Evolutionary conservation across 2,329 filamentous ascomycete species (phyloP), one percentile per base, ranked within the genome.

Genomic region (Rosellinia necatrix): DNA sequence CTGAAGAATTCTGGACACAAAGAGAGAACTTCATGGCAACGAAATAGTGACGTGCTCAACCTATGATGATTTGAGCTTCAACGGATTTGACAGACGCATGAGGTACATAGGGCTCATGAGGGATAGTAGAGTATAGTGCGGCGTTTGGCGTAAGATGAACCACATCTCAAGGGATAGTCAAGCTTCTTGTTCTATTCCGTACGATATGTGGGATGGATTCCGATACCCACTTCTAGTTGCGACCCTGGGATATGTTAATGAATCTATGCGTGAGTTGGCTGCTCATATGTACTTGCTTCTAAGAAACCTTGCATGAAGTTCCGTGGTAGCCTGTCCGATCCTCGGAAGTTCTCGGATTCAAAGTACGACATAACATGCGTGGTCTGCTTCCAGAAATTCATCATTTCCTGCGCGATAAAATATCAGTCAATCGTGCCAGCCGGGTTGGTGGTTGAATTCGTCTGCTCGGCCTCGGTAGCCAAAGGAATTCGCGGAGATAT

Each of bases 311-410:
- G 83, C 78, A 99, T 96, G 78, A 99, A 99, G 79, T 85, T 94
- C 68, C 85, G 85, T 34, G 93, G 93, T 76, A 97, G 77, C 72
- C 85, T 86, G 67, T 91, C 74, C 81, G 89, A 74, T 85, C 91
- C 80, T 86, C 91, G 78, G 72, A 84, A 84, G 75, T 82, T 84
- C 75, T 97, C 92, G 68, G 87, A 83, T 72, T 92, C 87, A 83
- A 97, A 99, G 77, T 96, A 99, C 69, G 94, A 92, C 84, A 99
- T 91, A 66, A 99, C 84, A 74, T 99, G 94, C 62, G 90, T 90
- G 60, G 92, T 82, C 77, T 99, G 94, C 78, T 97, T 96, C 94
- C 94, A 99, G 82, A 90, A 99, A 80, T 99, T 99, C 81, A 99
- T 86, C 50, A 90, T 99, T 82, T 99, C 94, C 92, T 97, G 41